Evolutionary conservation across 768 basidiomycete species (phyloP), one percentile per base, ranked within the genome.

Genomic region (Exidia glandulosa): DNA sequence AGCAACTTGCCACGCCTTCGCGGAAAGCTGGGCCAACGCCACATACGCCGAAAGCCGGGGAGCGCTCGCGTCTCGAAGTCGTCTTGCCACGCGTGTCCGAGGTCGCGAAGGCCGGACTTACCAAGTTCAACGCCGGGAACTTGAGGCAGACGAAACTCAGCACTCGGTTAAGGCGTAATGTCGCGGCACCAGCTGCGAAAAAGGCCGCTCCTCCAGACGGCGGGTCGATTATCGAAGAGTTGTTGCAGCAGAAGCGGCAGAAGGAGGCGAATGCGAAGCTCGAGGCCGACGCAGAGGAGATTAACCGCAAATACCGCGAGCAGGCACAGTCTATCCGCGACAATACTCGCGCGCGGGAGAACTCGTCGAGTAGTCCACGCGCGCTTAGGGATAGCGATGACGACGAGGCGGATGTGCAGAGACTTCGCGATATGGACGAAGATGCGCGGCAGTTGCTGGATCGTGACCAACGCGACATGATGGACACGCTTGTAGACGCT

Each of bases 211-310:
- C 14, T 10, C 25, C 50, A 13, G 57, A 56, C 36, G 48, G 56
- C 13, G 34, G 32, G 6, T 55, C 59, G 32, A 58, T 56, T 13
- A 61, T 61, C 9, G 57, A 63, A 33, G 65, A 65, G 32, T 68
- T 67, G 14, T 63, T 57, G 3, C 64, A 64, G 30, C 37, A 52
- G 19, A 69, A 71, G 12, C 65, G 63, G n/a, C 64, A 66, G 57
- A 66, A 63, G 48, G 62, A 72, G n/a, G 59, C 72, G 19, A 71
- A 69, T 10, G 62, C 64, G 25, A 63, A 71, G 52, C 67, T 66
- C 29, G 70, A 68, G 6, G 59, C 68, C 55, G 71, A 66, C 1
- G 71, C 74, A 4, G 68, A 66, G 57, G 70, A 59, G 60, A 74
- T 69, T 12, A 62, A 69, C 56, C 62, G 64, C 41, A 64, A 58